Percentiles rank a stretch among this genome's conserved stretches.
Evolutionary conservation across 1,284 basidiomycete species (phyloP).

Genomic region (Trichosporon sp.): DNA sequence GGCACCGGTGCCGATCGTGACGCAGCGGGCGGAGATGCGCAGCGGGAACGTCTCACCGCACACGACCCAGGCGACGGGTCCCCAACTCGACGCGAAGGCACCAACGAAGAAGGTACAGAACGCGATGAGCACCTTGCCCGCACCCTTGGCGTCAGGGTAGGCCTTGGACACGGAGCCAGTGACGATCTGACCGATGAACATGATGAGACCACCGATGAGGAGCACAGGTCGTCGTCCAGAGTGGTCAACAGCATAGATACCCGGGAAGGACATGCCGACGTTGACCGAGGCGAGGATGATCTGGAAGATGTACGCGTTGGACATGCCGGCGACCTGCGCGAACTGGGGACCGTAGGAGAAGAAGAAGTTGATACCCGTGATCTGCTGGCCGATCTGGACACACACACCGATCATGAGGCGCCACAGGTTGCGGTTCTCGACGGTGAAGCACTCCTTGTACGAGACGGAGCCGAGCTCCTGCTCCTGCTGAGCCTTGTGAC

Average conservation of each 20-base stretch:
- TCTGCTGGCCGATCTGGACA: constrained; percentile 56
- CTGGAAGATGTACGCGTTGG: constrained; percentile 55
- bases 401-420: constrained; percentile 41
- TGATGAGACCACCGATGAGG: constrained; percentile 57
- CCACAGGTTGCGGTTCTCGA: constrained; percentile 56
- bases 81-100: constrained; percentile 59
- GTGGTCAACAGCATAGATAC: constrained; percentile 56
- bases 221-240: constrained; percentile 59
- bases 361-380: constrained; percentile 54
- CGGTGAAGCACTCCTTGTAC: constrained; percentile 56
- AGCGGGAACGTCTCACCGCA: constrained; percentile 58
- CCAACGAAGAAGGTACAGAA: constrained; percentile 60
- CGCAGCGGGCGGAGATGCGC: constrained; percentile 54
- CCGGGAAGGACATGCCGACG: constrained; percentile 54
- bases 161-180: constrained; percentile 55
- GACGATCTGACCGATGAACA: constrained; percentile 59
- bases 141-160: constrained; percentile 41
- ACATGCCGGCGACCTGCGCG: constrained; percentile 55
- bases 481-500: constrained; percentile 49
- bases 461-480: constrained; percentile 47
- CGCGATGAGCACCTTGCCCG: constrained; percentile 59
- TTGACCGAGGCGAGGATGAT: constrained; percentile 59
- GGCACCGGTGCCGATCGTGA: constrained; percentile 55
- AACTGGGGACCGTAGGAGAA: constrained; percentile 50
- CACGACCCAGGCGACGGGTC: constrained; percentile 56